phyloP scores from a whole-genome alignment of 352 stramenopile species.

The Phytophthora colocasiae region DNA sequence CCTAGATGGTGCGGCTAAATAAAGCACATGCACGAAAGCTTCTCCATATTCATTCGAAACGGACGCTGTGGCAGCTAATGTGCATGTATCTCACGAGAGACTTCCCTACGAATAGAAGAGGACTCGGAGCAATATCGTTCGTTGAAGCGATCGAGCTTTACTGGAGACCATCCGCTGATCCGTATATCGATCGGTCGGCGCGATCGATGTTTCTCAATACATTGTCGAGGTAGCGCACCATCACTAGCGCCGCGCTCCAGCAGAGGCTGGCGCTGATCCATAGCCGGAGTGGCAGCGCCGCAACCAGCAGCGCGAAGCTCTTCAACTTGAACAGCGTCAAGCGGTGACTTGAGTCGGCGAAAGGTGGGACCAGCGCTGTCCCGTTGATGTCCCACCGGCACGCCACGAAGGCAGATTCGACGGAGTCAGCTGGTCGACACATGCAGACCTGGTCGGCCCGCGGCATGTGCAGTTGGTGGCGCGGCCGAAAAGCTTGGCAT shows the following conservation, averaged over 20 bases:
- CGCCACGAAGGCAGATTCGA: conserved; percentile 5
- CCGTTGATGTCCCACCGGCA: conserved; percentile 5
- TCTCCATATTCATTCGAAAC: conserved; percentile 19
- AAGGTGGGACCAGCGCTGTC: conserved; percentile 14
- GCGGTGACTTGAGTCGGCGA: neutral
- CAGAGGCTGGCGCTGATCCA: neutral
- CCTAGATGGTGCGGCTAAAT: conserved; percentile 16
- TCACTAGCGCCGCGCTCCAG: neutral
- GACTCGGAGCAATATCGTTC: neutral
- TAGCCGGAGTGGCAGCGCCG: neutral
- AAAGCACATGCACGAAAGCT: conserved; percentile 12
- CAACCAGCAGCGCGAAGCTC: conserved; percentile 7
- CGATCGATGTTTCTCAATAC: neutral
- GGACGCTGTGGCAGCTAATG: conserved; percentile 10
- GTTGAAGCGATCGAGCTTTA: conserved; percentile 7
- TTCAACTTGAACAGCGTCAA: too few relatives aligned
- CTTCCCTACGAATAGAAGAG: neutral
- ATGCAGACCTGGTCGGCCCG: conserved; percentile 5
- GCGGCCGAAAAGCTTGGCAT: too few relatives aligned
- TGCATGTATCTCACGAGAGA: neutral
- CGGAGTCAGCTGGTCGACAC: conserved; percentile 17
- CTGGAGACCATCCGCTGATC: conserved; percentile 4
- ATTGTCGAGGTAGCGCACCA: too few relatives aligned
- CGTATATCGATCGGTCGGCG: conserved; percentile 3
- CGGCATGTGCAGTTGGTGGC: conserved; percentile 15